Conservation (phyloP, 148 eudicot species). For the Cornus controversa region DNA sequence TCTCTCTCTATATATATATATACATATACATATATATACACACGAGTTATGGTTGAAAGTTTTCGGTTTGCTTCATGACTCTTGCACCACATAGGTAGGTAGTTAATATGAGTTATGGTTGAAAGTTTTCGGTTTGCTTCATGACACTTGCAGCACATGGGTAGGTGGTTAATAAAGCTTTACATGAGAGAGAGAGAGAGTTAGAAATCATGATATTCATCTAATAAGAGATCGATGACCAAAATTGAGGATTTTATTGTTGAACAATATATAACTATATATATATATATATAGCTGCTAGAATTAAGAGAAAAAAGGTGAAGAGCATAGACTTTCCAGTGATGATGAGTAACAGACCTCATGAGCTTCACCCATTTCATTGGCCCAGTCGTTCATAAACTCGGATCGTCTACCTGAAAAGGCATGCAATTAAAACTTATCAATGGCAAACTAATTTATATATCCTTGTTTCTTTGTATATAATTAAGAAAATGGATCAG, state of each 20-base stretch:
- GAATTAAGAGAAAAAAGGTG: background rate
- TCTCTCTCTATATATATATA: too few species aligned
- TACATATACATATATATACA: too few species aligned
- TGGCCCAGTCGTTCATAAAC: constrained; percentile 22
- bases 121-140: background rate
- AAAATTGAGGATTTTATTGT: too few species aligned
- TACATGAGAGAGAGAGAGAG: constrained; percentile 14
- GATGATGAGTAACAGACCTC: constrained; percentile 20
- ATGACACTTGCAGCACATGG: background rate
- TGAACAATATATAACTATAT: too few species aligned
- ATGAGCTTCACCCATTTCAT: constrained; percentile 28
- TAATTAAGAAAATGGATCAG: background rate
- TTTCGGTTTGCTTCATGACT: background rate
- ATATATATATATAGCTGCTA: too few species aligned
- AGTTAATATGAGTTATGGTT: too few species aligned
- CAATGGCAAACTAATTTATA: background rate
- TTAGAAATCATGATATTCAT: too few species aligned
- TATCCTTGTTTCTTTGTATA: too few species aligned
- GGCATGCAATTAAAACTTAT: background rate
- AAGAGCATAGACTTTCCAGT: background rate
- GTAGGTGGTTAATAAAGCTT: too few species aligned
- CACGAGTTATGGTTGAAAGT: background rate
- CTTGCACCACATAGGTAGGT: background rate
- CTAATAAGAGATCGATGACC: too few species aligned
- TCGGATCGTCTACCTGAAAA: constrained; percentile 41